These are phyloP conservation scores for Cercospora berteroae DNA, from an alignment of 2,329 filamentous ascomycete genomes.

Conservation along the genomic window DNA sequence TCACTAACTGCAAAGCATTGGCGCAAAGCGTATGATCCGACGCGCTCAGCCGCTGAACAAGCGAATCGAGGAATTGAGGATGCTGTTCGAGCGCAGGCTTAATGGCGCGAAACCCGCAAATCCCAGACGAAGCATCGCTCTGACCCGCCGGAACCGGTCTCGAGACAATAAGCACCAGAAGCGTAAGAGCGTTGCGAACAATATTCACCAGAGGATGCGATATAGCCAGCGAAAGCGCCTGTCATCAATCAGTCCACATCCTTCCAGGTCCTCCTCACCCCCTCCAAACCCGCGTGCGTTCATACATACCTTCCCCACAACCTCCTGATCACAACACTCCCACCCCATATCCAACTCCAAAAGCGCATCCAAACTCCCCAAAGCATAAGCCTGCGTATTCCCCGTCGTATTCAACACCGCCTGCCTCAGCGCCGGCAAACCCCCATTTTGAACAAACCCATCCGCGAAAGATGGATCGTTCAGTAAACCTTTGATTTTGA, in stretches of 20 bases:
- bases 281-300: no score
- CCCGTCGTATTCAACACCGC: constrained; percentile 82
- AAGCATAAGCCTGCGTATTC: constrained; percentile 91
- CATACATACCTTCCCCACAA: constrained; percentile 63
- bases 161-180: constrained; percentile 88
- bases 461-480: constrained; percentile 96
- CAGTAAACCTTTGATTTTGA: constrained; percentile 93
- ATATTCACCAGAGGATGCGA: constrained; percentile 97
- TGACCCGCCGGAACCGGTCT: constrained; percentile 60
- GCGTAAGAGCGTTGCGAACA: constrained; percentile 92
- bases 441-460: constrained; percentile 88
- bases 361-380: constrained; percentile 82
- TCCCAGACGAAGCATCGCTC: constrained; percentile 57
- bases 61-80: constrained; percentile 90
- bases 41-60: constrained; percentile 86
- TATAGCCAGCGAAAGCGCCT: constrained; percentile 88
- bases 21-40: constrained; percentile 94
- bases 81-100: constrained; percentile 89
- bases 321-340: constrained; percentile 77
- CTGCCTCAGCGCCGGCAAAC: constrained; percentile 74
- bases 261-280: no score
- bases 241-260: constrained; percentile 4
- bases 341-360: constrained; percentile 97
- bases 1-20: constrained; percentile 92
- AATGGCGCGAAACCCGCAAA: constrained; percentile 84